These are phyloP conservation scores for Porodaedalea pini DNA, from an alignment of 1,284 basidiomycete species.

Conservation along the genomic window DNA sequence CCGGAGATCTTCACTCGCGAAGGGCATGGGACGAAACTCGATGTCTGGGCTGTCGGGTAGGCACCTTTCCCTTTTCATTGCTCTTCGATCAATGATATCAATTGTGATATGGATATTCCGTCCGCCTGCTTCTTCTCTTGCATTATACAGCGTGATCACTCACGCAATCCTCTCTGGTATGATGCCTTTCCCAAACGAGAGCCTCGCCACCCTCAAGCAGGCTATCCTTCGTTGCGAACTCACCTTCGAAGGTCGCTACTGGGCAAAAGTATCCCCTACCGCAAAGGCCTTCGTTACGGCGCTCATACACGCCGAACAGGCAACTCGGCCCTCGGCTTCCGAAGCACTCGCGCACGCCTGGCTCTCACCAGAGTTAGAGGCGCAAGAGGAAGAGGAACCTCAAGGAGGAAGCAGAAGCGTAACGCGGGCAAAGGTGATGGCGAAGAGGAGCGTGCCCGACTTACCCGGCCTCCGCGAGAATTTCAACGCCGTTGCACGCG, in stretches of 20 bases:
- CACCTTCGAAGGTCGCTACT: conserved; percentile 10
- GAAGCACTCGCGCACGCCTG: conserved; percentile 15
- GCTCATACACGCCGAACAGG: conserved; percentile 12
- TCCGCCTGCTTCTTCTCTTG: background rate
- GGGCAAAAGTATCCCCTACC: conserved; percentile 10
- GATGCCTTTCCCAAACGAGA: conserved; percentile 19
- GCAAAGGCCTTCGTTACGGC: conserved; percentile 12
- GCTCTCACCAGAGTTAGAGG: background rate
- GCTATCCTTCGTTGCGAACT: conserved; percentile 13
- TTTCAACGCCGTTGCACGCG: conserved; percentile 56
- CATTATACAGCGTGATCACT: conserved; percentile 8
- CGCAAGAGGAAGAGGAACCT: background rate
- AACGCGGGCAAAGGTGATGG: background rate
- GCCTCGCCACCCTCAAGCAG: conserved; percentile 7
- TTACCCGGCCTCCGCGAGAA: conserved; percentile 64
- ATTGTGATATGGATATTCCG: no score
- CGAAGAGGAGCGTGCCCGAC: background rate
- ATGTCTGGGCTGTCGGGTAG: conserved; percentile 19
- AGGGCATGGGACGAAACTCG: conserved; percentile 17
- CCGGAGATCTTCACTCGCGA: conserved; percentile 19
- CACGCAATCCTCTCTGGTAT: conserved; percentile 16
- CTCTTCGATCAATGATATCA: no score
- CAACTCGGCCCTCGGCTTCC: background rate
- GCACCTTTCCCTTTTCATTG: no score
- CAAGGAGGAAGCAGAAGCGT: background rate